Evolutionary conservation across 768 basidiomycete species (phyloP), one percentile per base, ranked within the genome.

Genomic region (Ephemerocybe angulata): DNA sequence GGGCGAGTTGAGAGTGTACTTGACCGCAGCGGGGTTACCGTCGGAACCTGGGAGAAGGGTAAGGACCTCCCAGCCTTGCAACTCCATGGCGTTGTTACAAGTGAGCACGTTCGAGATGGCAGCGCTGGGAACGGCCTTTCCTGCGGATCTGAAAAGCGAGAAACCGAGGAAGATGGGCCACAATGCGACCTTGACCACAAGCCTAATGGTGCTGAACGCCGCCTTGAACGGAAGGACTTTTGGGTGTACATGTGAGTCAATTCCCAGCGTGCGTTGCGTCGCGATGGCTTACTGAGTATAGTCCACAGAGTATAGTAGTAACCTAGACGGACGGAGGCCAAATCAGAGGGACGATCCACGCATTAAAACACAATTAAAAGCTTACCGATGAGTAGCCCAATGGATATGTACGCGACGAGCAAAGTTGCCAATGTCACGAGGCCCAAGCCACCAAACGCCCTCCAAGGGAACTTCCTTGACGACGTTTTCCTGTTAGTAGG

Each of bases 1-100:
- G 44, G 44, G 44, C 22, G 44, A 46, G 44, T 46, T 46, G 19
- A 46, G 27, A 28, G 44, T 46, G 27, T 46, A 46, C 24, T 46
- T 46, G 24, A 46, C 44, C 15, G 44, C 8, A 28, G 4, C 44
- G 1, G 44, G 44, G n/a, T 46, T 46, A 46, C 44, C 44, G 17
- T 46, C 43, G 15, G 44, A 46, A 17, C 44, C 44, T 6, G 44
- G 44, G 27, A 46, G 21, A 24, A 46, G 44, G 27, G 3, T 46
- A 24, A 46, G 44, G 8, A 46, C 44, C 27, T 46, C 44, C 44
- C 44, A 46, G 21, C 44, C 44, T 24, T 46, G 44, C 19, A 46
- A 24, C 44, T 46, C 44, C 44, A 46, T 46, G 11, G 44, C 5
- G 44, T 46, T 46, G 44, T 17, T 11, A 24, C 44, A 46, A 17